Conservation (phyloP, 139 green algal species). For the Spirogloea muscicola region DNA sequence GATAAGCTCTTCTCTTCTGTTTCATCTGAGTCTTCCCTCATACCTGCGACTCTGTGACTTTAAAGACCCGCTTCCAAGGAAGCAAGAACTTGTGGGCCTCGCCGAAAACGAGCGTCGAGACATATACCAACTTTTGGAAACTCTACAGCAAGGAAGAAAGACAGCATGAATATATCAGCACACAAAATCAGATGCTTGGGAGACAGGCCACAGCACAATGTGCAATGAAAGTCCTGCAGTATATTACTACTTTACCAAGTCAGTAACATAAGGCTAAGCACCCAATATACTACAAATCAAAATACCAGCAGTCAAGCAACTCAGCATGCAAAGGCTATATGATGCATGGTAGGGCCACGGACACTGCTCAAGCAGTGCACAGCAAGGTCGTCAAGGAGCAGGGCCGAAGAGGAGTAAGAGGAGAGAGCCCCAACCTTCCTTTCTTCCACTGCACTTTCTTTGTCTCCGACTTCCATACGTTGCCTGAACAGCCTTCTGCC, state of each 20-base stretch:
- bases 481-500: slow-evolving; percentile 70
- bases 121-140: slow-evolving; percentile 97
- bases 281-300: too few species aligned
- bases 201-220: too few species aligned
- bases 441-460: slow-evolving; percentile 30
- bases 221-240: too few species aligned
- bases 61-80: slow-evolving; percentile 86
- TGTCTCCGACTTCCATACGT: slow-evolving; percentile 61
- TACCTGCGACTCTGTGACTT: slow-evolving; percentile 74
- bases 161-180: too few species aligned
- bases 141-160: slow-evolving; percentile 41
- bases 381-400: not conserved
- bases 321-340: too few species aligned
- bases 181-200: too few species aligned
- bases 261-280: too few species aligned
- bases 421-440: slow-evolving; percentile 31
- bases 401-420: not conserved
- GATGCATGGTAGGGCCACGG: too few species aligned
- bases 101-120: slow-evolving; percentile 68
- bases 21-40: too few species aligned
- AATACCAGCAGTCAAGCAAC: too few species aligned
- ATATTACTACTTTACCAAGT: too few species aligned
- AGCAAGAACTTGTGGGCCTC: slow-evolving; percentile 79
- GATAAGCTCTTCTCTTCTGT: not conserved
- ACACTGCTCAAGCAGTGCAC: too few species aligned